Conservation (phyloP, 768 basidiomycete genomes). For the Tubosaeta sp. region DNA sequence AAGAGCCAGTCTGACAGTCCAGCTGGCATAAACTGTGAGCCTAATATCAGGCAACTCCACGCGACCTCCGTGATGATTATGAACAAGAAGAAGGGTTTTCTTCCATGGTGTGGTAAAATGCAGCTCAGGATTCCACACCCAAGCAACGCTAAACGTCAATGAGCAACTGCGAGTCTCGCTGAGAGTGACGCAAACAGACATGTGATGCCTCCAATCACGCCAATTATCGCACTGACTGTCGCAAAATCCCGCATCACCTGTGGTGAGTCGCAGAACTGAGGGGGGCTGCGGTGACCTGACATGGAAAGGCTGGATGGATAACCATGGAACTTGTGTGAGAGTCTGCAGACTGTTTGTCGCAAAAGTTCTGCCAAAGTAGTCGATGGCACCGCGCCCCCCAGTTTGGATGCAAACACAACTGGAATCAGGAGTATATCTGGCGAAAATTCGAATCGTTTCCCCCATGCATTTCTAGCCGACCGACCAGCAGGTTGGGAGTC, state of each 20-base stretch:
- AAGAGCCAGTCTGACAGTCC: constrained; percentile 17
- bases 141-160: constrained; percentile 18
- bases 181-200: constrained; percentile 11
- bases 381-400: constrained; percentile 19
- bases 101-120: constrained; percentile 25
- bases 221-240: constrained; percentile 13
- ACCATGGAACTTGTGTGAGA: constrained; percentile 17
- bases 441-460: constrained; percentile 1
- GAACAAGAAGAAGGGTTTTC: constrained; percentile 20
- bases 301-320: constrained; percentile 4
- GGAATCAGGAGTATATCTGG: constrained; percentile 25
- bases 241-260: constrained; percentile 22
- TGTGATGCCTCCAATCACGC: constrained; percentile 14
- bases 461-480: not conserved
- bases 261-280: constrained; percentile 17
- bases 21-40: constrained; percentile 13
- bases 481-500: not conserved
- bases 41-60: constrained; percentile 13
- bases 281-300: constrained; percentile 4
- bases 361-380: constrained; percentile 27
- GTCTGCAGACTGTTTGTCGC: constrained; percentile 24
- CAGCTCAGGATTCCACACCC: constrained; percentile 20
- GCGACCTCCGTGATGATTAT: constrained; percentile 4
- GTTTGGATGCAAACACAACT: constrained; percentile 18
- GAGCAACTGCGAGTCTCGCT: not conserved